These are phyloP conservation scores for Iris pallida DNA, from an alignment of 116 monocot species.

Conservation along the genomic window DNA sequence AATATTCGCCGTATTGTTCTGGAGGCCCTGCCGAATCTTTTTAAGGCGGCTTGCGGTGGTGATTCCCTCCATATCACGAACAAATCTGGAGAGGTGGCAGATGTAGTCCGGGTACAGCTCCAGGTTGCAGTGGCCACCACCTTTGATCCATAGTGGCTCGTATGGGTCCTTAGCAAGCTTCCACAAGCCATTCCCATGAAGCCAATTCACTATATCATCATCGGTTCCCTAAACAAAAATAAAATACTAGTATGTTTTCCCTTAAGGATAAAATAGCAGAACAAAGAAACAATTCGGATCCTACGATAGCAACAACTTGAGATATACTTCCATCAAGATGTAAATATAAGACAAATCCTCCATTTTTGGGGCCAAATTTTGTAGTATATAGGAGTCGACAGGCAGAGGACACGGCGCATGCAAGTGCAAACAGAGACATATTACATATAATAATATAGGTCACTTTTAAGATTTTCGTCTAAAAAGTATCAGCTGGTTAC, in stretches of 20 bases:
- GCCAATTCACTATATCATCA: slow-evolving; percentile 67
- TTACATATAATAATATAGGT: no score
- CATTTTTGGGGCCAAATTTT: neutral
- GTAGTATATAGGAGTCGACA: no score
- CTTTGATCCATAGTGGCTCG: slow-evolving; percentile 78
- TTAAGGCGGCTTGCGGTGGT: slow-evolving; percentile 42
- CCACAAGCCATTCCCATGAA: slow-evolving; percentile 55
- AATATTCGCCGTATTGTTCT: neutral
- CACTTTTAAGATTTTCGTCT: no score
- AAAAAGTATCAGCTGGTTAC: no score
- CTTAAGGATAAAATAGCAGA: neutral
- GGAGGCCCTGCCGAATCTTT: slow-evolving; percentile 44
- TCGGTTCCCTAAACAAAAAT: slow-evolving; percentile 44
- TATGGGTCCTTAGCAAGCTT: slow-evolving; percentile 57
- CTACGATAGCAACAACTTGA: neutral
- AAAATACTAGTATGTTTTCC: neutral
- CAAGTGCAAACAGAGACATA: no score
- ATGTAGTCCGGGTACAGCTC: slow-evolving; percentile 69
- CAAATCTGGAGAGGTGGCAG: slow-evolving; percentile 47
- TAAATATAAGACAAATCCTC: neutral
- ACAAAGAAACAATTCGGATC: no score
- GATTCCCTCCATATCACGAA: slow-evolving; percentile 50
- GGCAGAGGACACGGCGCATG: no score
- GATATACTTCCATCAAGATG: neutral
- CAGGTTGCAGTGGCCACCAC: slow-evolving; percentile 69